Base-by-base conservation (phyloP, 176 grass and related monocot species). In the Oryza australiensis region DNA sequence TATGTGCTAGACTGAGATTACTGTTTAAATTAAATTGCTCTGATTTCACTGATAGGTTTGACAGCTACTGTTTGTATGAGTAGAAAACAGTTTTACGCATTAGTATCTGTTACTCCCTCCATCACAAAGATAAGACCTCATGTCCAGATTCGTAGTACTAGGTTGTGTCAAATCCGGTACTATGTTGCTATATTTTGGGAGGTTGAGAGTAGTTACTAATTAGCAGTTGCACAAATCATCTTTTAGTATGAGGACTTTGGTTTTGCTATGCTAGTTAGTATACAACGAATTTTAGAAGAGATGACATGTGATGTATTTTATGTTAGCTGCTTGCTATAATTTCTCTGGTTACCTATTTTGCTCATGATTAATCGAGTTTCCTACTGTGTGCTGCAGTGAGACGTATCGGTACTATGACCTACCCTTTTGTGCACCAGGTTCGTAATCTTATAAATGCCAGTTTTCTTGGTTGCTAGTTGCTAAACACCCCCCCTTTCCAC, bases 371-470 rank as follows among this genome's bases (percentile, higher is more conserved):
- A 81, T 28, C 60, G 27, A 77, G 20, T 57, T 77, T 23, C 73
- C 26, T 28, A 62, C 66, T 79, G 11, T 85, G 14, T 81, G 73
- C 89, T 94, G 74, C 95, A 97, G 95, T 86, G 92, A 97, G 78
- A 97, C 95, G 6, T 97, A 92, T 76, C 88, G 95, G 30, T 97
- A 92, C 84, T 97, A 94, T 75, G 95, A 97, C 87, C 82, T 97
- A 33, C 92, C 95, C 69, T 92, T 97, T 66, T 94, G 94, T 82
- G 80, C 84, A 42, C 94, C 92, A 92, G 94, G 94, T 97, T 90
- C 86, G 82, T 69, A 55, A 73, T 63, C 62, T 26, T 63, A 29
- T 57, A 24, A 66, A 73, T 66, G 12, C 23, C 72, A 67, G 24
- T 75, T 24, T 77, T 81, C 69, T 73, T n/a, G 73, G 16, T 66